Base-by-base conservation (phyloP, 2,329 filamentous ascomycete species). In the Aspergillus sp. region DNA sequence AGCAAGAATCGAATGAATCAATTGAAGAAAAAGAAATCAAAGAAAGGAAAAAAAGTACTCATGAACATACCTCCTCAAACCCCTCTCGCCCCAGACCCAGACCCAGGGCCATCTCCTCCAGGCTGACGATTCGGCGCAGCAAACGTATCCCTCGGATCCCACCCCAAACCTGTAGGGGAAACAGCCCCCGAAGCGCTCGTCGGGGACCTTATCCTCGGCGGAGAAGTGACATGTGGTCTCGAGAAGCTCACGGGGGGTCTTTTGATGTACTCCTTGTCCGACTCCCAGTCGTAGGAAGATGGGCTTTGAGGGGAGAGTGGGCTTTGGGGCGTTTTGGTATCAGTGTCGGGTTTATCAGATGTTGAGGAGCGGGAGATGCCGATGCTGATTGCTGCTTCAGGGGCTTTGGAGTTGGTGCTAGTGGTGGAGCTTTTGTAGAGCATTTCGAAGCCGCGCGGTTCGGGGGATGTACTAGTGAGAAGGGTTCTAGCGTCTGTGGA, bases 401-500 rank as follows among this genome's bases (percentile, higher is more conserved):
- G 67, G 12, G 60, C 61, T 49, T 67, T 72, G 37, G 55, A 48
- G 1, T 49, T 47, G 2, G 51, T 50, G 17, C 53, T 33, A 7
- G 46, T 56, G 3, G 60, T 49, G 35, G 51, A 59, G 15, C 56
- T 66, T 19, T 19, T 39, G 19, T 39, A 22, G 41, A 90, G 82
- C 86, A 90, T 90, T 76, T 90, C 87, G 75, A 90, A 90, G 67
- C 84, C 81, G 72, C 82, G 80, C 65, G 75, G 76, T 59, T 84
- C 81, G 66, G 80, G 77, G 54, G 82, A 82, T 50, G 77, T 3
- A 19, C 17, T 67, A 50, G 81, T 76, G 58, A 80, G 79, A 7
- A 39, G 37, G 37, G 37, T 39, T 17, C 37, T 17, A 42, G 90
- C 89, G 63, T 96, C 91, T 41, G 86, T 84, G 35, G 88, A 94